Percentiles rank a stretch among this genome's conserved stretches.
Conservation (phyloP, 2,329 filamentous ascomycete species). For the Pyrenophora seminiperda region DNA sequence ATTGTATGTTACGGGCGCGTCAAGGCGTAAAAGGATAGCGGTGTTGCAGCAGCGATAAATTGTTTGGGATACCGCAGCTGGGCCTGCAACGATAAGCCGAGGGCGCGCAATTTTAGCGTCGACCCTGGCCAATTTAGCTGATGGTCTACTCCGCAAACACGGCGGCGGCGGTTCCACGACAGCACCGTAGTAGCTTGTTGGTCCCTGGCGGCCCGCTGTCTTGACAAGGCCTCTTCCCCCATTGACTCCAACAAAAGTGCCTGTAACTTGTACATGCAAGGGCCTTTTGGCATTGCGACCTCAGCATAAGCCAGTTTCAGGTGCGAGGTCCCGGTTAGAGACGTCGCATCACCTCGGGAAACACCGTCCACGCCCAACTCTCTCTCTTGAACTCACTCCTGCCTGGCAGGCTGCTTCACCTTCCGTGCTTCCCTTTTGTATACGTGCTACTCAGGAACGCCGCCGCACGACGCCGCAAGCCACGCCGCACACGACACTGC, state of each 20-base stretch:
- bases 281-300: constrained; percentile 8
- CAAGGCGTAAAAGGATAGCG: too few species aligned
- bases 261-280: neutral
- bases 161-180: constrained; percentile 12
- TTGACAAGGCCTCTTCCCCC: neutral
- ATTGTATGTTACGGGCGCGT: too few species aligned
- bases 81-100: constrained; percentile 4
- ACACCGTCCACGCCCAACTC: constrained; percentile 5
- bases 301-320: constrained; percentile 12
- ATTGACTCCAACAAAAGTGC: neutral
- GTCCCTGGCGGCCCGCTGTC: constrained; percentile 1
- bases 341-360: constrained; percentile 8
- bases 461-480: neutral
- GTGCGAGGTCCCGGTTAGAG: constrained; percentile 14
- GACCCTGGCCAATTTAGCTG: constrained; percentile 16
- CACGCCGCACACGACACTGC: neutral
- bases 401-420: neutral
- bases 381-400: constrained; percentile 5
- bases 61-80: constrained; percentile 7
- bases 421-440: neutral
- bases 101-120: constrained; percentile 16
- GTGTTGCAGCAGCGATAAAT: neutral
- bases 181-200: constrained; percentile 4
- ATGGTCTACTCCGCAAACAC: constrained; percentile 14
- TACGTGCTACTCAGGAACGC: neutral